Conservation (phyloP, 2,329 filamentous ascomycete species). For the Emergomyces africanus region DNA sequence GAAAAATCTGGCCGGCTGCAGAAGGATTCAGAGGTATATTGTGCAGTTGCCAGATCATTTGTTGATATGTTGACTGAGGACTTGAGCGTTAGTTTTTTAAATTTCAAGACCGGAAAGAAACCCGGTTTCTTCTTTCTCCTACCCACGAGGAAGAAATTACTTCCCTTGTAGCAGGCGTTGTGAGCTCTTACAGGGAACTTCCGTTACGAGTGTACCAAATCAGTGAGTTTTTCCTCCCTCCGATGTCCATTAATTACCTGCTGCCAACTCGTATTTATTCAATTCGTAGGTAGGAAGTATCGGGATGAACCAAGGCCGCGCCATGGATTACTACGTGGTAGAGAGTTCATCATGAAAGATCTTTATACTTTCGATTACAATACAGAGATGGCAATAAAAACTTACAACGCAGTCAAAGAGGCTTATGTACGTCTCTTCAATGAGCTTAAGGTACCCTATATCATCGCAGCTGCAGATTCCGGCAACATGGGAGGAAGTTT, state of each 20-base stretch:
- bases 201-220: constrained; percentile 87
- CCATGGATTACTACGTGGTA: constrained; percentile 72
- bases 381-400: constrained; percentile 55
- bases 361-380: constrained; percentile 85
- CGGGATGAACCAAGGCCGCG: constrained; percentile 82
- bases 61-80: neutral
- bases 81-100: constrained; percentile 52
- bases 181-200: constrained; percentile 74
- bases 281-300: constrained; percentile 64
- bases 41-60: neutral
- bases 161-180: constrained; percentile 54
- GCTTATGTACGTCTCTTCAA: constrained; percentile 69
- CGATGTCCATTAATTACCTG: constrained; percentile 2
- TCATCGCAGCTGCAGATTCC: constrained; percentile 80
- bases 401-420: constrained; percentile 60
- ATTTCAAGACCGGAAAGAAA: constrained; percentile 64
- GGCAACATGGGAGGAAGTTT: constrained; percentile 91
- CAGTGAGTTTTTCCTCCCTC: constrained; percentile 36
- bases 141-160: constrained; percentile 98
- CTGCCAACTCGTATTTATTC: neutral
- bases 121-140: constrained; percentile 65
- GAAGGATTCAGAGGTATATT: constrained; percentile 56
- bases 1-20: constrained; percentile 67
- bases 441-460: constrained; percentile 68
- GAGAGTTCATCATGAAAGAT: constrained; percentile 97